Percentiles rank a stretch among this genome's conserved stretches.
Evolutionary conservation across 768 basidiomycete species (phyloP).

Genomic region (Xerocomus potaroensis): DNA sequence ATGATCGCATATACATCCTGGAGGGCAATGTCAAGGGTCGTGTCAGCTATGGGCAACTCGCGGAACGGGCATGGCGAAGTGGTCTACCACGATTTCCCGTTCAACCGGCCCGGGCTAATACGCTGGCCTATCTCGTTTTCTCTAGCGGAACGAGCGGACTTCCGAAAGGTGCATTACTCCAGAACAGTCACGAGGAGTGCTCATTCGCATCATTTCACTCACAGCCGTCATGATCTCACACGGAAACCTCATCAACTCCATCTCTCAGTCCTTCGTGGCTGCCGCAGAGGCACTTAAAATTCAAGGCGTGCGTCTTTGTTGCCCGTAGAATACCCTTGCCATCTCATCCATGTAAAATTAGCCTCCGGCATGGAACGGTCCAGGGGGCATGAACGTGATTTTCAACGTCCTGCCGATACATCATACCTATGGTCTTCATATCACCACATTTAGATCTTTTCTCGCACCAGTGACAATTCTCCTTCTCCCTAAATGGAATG

Average conservation of each 20-base stretch:
- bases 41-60: conserved; percentile 42
- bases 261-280: conserved; percentile 37
- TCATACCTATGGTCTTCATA: conserved; percentile 61
- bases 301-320: conserved; percentile 33
- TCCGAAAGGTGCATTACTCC: conserved; percentile 53
- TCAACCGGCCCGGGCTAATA: conserved; percentile 45
- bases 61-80: conserved; percentile 36
- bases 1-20: conserved; percentile 47
- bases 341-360: conserved; percentile 14
- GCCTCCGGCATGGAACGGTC: conserved; percentile 38
- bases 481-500: conserved; percentile 59
- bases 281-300: conserved; percentile 31
- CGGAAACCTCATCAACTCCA: conserved; percentile 50
- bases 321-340: neutral
- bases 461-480: conserved; percentile 44
- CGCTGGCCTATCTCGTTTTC: conserved; percentile 66
- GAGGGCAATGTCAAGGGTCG: conserved; percentile 40
- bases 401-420: conserved; percentile 66
- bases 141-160: conserved; percentile 77
- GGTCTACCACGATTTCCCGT: conserved; percentile 40
- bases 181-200: neutral
- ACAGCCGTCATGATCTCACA: conserved; percentile 73
- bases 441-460: conserved; percentile 46
- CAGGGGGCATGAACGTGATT: conserved; percentile 42
- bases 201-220: conserved; percentile 1